phyloP scores from a whole-genome alignment of 768 basidiomycete species.

The Boletales sp. region DNA sequence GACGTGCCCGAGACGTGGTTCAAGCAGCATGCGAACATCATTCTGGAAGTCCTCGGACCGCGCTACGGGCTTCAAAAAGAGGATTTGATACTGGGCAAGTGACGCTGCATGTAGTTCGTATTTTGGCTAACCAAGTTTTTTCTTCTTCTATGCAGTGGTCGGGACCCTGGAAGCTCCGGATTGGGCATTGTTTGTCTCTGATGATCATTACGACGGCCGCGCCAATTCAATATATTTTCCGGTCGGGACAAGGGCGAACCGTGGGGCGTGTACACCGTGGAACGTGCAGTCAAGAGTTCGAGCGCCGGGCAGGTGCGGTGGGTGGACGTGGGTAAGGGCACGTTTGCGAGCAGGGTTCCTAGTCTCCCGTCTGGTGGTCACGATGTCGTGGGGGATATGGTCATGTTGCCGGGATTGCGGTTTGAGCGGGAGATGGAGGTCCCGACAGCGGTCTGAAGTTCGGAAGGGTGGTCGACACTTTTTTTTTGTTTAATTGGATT shows the following conservation, averaged over 20 bases:
- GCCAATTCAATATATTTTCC: conserved; percentile 71
- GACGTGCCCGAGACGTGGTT: conserved; percentile 73
- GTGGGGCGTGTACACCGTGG: conserved; percentile 73
- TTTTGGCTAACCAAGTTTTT: not conserved
- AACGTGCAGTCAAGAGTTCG: conserved; percentile 42
- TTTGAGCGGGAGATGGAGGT: conserved; percentile 60
- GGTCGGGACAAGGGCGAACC: conserved; percentile 47
- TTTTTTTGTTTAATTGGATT: not conserved
- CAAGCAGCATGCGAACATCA: conserved; percentile 58
- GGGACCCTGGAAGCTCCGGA: conserved; percentile 69
- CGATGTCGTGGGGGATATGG: conserved; percentile 39
- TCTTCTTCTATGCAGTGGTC: conserved; percentile 41
- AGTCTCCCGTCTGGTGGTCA: conserved; percentile 21
- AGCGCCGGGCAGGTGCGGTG: conserved; percentile 47
- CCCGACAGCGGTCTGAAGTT: conserved; percentile 47
- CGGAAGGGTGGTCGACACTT: not conserved
- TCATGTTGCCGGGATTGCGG: conserved; percentile 60
- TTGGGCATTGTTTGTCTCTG: conserved; percentile 74
- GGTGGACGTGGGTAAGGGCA: conserved; percentile 34
- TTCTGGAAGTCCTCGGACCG: conserved; percentile 52
- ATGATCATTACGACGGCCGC: conserved; percentile 61
- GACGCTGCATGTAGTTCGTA: not conserved
- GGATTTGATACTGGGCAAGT: conserved; percentile 49
- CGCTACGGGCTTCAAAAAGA: conserved; percentile 51
- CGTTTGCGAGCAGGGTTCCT: conserved; percentile 56